Evolutionary conservation across 257 asterid genomes (phyloP).

Genomic region (Solanum stenotomum): DNA sequence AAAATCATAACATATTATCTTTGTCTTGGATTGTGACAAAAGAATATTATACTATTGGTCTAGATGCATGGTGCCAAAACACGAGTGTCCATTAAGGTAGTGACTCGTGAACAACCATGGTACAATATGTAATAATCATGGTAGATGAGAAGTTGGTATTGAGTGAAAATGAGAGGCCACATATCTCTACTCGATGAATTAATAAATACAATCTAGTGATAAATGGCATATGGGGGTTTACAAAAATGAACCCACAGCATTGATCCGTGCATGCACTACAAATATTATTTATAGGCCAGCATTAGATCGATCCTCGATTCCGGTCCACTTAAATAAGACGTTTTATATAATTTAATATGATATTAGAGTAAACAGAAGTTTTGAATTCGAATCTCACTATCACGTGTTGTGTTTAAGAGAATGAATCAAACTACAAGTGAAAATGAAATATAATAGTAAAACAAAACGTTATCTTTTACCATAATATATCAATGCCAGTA

Average conservation of each 20-base stretch:
- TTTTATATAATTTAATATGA: not conserved
- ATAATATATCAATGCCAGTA: not conserved
- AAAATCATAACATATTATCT: not conserved
- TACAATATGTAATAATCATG: not conserved
- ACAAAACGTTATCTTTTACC: not conserved
- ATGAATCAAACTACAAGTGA: too few relatives aligned
- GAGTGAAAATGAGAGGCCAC: not conserved
- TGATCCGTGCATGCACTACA: not conserved
- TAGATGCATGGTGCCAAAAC: not conserved
- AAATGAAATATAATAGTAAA: not conserved
- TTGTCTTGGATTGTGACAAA: not conserved
- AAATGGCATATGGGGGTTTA: not conserved
- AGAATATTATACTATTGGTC: not conserved
- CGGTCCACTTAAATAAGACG: not conserved
- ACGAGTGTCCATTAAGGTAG: not conserved
- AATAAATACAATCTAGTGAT: not conserved
- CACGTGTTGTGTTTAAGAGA: too few relatives aligned
- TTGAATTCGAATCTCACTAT: not conserved
- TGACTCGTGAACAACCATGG: not conserved
- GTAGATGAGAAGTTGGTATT: not conserved
- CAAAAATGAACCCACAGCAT: not conserved
- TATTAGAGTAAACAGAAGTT: accelerated
- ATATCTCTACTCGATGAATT: not conserved
- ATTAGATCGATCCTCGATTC: not conserved
- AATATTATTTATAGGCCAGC: not conserved